These are phyloP conservation scores for Globomyces pollinis-pini DNA, from an alignment of 192 early-diverging fungal genomes.

Conservation along the genomic window DNA sequence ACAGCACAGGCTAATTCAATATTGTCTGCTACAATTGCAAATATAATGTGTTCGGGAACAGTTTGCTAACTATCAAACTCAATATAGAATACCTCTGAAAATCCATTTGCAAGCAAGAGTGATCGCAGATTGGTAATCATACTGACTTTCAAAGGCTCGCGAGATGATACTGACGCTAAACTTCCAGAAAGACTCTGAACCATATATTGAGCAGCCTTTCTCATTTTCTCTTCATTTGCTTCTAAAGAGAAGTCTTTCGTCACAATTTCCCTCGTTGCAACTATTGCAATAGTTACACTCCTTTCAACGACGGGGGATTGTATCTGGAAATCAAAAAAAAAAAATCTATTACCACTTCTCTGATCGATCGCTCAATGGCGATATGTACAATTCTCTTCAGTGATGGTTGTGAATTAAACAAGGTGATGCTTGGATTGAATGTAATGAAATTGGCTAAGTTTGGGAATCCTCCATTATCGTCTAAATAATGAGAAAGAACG, in stretches of 20 bases:
- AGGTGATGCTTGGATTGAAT: conserved; percentile 73
- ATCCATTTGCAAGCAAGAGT: conserved; percentile 65
- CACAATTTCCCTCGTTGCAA: conserved; percentile 85
- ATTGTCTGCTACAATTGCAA: conserved; percentile 84
- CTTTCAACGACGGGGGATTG: conserved; percentile 87
- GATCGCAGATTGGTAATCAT: conserved; percentile 67
- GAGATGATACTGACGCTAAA: conserved; percentile 84
- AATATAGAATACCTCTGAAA: too few relatives aligned
- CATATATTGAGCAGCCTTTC: conserved; percentile 91
- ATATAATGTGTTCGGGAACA: conserved; percentile 75
- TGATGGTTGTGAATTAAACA: conserved; percentile 74
- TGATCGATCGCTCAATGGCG: conserved; percentile 82
- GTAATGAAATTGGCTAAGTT: conserved; percentile 60
- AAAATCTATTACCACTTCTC: too few relatives aligned
- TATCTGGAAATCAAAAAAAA: too few relatives aligned
- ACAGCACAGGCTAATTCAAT: conserved; percentile 89
- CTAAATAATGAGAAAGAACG: too few relatives aligned
- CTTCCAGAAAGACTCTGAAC: conserved; percentile 82
- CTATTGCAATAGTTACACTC: conserved; percentile 85
- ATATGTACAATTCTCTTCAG: conserved; percentile 82
- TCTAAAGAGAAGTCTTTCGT: conserved; percentile 95
- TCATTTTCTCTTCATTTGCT: conserved; percentile 87
- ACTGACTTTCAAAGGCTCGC: conserved; percentile 83
- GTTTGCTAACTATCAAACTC: too few relatives aligned
- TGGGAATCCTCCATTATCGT: conserved; percentile 33